phyloP scores from a whole-genome alignment of 352 stramenopile genomes.

The Globisporangium apiculatum region DNA sequence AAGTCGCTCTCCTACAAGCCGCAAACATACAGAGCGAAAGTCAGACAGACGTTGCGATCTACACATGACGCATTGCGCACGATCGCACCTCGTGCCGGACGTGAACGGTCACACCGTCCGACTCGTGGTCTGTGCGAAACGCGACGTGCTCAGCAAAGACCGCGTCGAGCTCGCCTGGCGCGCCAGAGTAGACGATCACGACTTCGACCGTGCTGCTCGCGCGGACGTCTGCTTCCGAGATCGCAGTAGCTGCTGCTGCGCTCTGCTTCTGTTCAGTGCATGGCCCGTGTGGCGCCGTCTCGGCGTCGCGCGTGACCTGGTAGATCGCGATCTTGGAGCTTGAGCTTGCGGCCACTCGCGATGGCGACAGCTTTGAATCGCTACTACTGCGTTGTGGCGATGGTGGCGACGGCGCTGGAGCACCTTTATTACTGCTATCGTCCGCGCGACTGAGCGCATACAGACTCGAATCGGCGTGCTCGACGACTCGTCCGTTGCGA shows the following conservation, averaged over 20 bases:
- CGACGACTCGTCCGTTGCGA: slow-evolving; percentile 24
- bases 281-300: no score
- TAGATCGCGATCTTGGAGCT: slow-evolving; percentile 2
- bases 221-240: no score
- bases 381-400: neutral
- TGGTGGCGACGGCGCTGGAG: no score
- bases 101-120: neutral
- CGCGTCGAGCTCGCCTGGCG: neutral
- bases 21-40: neutral
- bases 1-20: slow-evolving; percentile 8
- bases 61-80: neutral
- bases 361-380: neutral
- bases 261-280: no score
- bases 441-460: slow-evolving; percentile 14
- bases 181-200: neutral
- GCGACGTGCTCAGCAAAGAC: neutral
- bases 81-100: neutral
- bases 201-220: neutral
- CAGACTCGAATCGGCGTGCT: slow-evolving; percentile 20
- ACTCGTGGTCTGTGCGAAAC: neutral
- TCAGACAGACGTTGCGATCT: neutral
- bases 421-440: no score
- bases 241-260: no score
- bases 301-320: neutral
- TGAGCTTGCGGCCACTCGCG: neutral